phyloP scores from a whole-genome alignment of 306 rosid species.

The Cercis canadensis region DNA sequence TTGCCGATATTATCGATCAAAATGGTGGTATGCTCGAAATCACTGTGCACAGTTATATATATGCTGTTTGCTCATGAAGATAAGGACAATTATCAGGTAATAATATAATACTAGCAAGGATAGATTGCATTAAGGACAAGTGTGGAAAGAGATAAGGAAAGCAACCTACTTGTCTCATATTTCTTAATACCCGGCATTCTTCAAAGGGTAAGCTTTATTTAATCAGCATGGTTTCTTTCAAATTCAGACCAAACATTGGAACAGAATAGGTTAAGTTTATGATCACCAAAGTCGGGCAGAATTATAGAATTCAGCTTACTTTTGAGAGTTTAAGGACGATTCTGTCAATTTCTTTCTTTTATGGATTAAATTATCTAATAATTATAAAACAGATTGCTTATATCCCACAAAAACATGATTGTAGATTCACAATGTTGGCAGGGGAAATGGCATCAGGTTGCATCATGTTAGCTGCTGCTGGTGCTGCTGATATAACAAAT shows the following conservation, averaged over 20 bases:
- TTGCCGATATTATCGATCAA: slow-evolving; percentile 49
- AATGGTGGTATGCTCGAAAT: slow-evolving; percentile 43
- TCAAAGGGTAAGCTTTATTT: background rate
- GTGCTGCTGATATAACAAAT: too few relatives aligned
- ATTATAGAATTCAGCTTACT: slow-evolving; percentile 21
- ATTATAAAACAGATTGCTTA: slow-evolving; percentile 22
- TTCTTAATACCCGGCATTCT: slow-evolving; percentile 35
- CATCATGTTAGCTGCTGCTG: background rate
- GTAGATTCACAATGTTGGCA: slow-evolving; percentile 7
- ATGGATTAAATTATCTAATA: slow-evolving; percentile 24
- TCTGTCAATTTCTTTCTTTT: slow-evolving; percentile 14
- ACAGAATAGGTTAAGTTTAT: background rate
- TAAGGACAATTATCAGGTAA: slow-evolving; percentile 40
- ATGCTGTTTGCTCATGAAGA: slow-evolving; percentile 45
- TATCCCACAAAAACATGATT: background rate
- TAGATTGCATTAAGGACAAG: slow-evolving; percentile 32
- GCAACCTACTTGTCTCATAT: slow-evolving; percentile 41
- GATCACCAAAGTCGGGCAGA: slow-evolving; percentile 31
- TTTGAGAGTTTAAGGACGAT: slow-evolving; percentile 20
- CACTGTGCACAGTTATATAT: slow-evolving; percentile 59
- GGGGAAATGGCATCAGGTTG: slow-evolving; percentile 4
- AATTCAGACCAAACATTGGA: slow-evolving; percentile 37
- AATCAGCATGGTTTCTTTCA: too few relatives aligned
- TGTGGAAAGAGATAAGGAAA: slow-evolving; percentile 37
- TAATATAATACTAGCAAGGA: slow-evolving; percentile 37